phyloP scores from a whole-genome alignment of 306 rosid genomes.

The Glycine tomentella region DNA sequence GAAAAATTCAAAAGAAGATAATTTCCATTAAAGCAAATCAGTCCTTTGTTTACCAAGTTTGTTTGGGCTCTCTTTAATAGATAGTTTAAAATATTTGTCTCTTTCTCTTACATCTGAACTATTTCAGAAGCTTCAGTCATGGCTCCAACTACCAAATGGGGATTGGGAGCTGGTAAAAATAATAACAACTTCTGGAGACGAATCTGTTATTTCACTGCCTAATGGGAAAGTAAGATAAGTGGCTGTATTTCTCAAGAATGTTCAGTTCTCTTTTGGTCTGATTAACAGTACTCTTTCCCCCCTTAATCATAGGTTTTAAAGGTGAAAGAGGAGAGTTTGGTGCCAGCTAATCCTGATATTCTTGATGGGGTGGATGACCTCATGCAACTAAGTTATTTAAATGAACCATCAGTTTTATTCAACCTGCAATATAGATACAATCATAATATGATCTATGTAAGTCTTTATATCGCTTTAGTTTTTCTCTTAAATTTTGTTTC shows the following conservation, averaged over 20 bases:
- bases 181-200: conserved; percentile 69
- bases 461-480: conserved; percentile 44
- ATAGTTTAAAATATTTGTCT: conserved; percentile 33
- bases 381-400: conserved; percentile 98
- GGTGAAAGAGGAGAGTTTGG: conserved; percentile 76
- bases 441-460: conserved; percentile 88
- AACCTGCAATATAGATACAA: conserved; percentile 90
- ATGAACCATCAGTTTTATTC: conserved; percentile 93
- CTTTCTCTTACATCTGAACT: conserved; percentile 37
- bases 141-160: conserved; percentile 92
- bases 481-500: conserved; percentile 33
- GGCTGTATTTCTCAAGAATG: conserved; percentile 24
- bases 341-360: conserved; percentile 95
- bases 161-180: conserved; percentile 85
- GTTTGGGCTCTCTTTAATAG: conserved; percentile 36
- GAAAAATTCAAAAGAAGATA: not conserved
- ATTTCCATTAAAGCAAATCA: conserved; percentile 5
- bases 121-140: conserved; percentile 87
- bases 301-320: conserved; percentile 67
- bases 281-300: conserved; percentile 27
- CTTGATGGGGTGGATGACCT: conserved; percentile 99
- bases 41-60: conserved; percentile 10
- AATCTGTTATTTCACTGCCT: conserved; percentile 75
- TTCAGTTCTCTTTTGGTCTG: conserved; percentile 20
- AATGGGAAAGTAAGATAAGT: conserved; percentile 75